These are phyloP conservation scores for Boletus coccyginus DNA, from an alignment of 768 basidiomycete genomes.

Conservation along the genomic window DNA sequence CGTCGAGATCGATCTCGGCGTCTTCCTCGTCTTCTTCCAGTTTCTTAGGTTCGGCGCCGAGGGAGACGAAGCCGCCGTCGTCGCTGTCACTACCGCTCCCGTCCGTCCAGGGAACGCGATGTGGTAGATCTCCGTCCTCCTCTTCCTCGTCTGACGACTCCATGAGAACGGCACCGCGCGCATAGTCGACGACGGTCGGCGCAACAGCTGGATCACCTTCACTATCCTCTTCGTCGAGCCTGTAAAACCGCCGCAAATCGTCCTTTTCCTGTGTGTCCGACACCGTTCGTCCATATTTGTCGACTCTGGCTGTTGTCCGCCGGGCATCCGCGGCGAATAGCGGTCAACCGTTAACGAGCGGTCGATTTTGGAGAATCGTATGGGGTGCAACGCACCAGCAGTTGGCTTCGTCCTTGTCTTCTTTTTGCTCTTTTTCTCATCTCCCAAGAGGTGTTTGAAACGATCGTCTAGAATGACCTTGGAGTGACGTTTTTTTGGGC, in stretches of 20 bases:
- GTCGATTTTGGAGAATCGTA: not conserved
- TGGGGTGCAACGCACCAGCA: constrained; percentile 10
- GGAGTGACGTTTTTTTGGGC: constrained; percentile 71
- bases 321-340: no score
- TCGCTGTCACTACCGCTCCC: constrained; percentile 51
- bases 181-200: constrained; percentile 63
- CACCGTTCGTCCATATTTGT: constrained; percentile 85
- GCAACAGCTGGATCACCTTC: constrained; percentile 17
- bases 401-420: constrained; percentile 32
- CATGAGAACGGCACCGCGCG: constrained; percentile 84
- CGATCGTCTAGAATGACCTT: constrained; percentile 91
- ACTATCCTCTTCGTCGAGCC: constrained; percentile 45
- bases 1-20: constrained; percentile 75
- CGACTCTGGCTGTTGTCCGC: constrained; percentile 52
- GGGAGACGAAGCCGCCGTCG: constrained; percentile 44
- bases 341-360: not conserved
- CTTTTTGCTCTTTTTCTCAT: constrained; percentile 40
- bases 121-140: constrained; percentile 16
- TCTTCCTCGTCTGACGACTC: constrained; percentile 86
- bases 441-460: constrained; percentile 76
- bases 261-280: constrained; percentile 70
- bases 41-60: constrained; percentile 41
- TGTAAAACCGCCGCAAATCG: constrained; percentile 78
- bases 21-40: constrained; percentile 37
- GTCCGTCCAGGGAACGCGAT: constrained; percentile 19